Evolutionary conservation across 139 green algal species (phyloP).

Genomic region (Penium margaritaceum): DNA sequence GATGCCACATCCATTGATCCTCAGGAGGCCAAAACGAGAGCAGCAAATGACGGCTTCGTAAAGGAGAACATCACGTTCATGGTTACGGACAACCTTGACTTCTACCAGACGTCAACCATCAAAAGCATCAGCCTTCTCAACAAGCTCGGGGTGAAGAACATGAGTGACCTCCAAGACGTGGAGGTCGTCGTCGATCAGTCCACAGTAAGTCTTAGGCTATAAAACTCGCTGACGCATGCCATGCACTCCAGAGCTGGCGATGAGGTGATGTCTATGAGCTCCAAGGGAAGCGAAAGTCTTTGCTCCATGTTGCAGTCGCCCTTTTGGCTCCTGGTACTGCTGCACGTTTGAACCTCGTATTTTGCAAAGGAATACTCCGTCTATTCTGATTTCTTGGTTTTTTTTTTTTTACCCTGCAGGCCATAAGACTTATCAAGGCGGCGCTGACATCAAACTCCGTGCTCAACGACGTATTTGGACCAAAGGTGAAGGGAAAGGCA

Average conservation of each 20-base stretch:
- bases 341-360: too few relatives aligned
- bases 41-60: background rate
- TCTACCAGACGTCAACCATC: conserved; percentile 2
- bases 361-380: too few relatives aligned
- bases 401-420: too few relatives aligned
- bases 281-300: too few relatives aligned
- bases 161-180: background rate
- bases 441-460: background rate
- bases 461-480: background rate
- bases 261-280: too few relatives aligned
- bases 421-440: background rate
- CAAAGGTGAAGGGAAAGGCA: too few relatives aligned
- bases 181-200: background rate
- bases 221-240: too few relatives aligned
- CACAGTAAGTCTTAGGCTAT: background rate
- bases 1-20: too few relatives aligned
- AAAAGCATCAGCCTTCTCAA: conserved; percentile 7
- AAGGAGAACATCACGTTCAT: conserved; percentile 14
- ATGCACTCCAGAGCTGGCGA: too few relatives aligned
- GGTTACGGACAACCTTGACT: conserved; percentile 3
- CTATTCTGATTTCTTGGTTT: too few relatives aligned
- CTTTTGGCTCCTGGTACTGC: too few relatives aligned
- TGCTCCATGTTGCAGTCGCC: too few relatives aligned
- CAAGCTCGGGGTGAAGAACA: background rate
- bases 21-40: background rate